Evolutionary conservation across 2,329 filamentous ascomycete genomes (phyloP), one percentile per base, ranked within the genome.

Genomic region (Aureobasidium sp.): DNA sequence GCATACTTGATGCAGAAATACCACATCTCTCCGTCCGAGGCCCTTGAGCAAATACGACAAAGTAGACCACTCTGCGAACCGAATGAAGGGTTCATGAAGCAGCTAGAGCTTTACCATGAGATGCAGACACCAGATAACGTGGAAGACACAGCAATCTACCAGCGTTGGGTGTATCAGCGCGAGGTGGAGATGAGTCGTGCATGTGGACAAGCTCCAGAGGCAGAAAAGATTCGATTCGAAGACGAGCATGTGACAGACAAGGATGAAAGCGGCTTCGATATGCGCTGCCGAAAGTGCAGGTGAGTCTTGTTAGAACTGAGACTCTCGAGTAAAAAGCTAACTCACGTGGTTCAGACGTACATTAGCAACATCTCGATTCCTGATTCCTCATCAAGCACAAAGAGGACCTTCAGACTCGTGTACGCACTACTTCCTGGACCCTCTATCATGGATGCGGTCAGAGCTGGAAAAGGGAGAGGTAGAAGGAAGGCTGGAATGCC

Each of bases 261-360:
- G 35, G 71, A 71, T 22, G 60, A 65, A 30, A 58, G 63, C 40
- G 69, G 69, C n/a, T 72, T 77, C 57, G 84, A 90, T 65, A 75
- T 95, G 55, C 81, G 88, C 61, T 97, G 93, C 73, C 89, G 90
- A 66, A 96, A 91, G 72, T 98, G 93, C 77, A 83, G 93, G 68
- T 81, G 79, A 64, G 77, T 63, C 35, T 54, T 38, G 7, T 37
- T 14, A 12, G 37, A n/a, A n/a, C n/a, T n/a, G n/a, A 37, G 12
- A 25, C 7, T n/a, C n/a, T n/a, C n/a, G n/a, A n/a, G n/a, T n/a
- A n/a, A 32, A 12, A 19, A 27, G 27, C 37, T 17, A 48, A 17
- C 29, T 2, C 3, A 2, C 25, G 7, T 1, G n/a, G 14, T 29
- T 42, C 61, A 81, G 79, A 64, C 79, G 78, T 21, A 75, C 75